A percentile compares a stretch with the other conserved stretches of the same genome.
These are phyloP conservation scores for Exophiala sideris DNA, from an alignment of 2,329 filamentous ascomycete genomes.

Conservation along the genomic window DNA sequence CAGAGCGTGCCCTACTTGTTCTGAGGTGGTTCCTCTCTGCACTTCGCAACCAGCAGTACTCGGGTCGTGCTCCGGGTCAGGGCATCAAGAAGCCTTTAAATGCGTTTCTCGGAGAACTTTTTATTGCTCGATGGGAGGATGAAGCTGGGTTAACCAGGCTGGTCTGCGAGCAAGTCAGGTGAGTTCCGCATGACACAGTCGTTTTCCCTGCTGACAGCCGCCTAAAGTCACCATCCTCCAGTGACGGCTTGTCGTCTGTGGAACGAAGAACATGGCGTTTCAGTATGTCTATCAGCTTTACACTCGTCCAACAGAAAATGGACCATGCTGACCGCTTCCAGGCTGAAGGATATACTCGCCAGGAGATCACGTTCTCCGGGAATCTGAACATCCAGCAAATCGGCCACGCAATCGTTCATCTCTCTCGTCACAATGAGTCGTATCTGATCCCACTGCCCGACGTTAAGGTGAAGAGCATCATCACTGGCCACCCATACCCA, in stretches of 20 bases:
- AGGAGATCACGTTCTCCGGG: constrained; percentile 26
- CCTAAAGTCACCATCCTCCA: constrained; percentile 25
- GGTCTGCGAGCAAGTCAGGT: constrained; percentile 29
- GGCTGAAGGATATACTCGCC: constrained; percentile 27
- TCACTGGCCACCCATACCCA: constrained; percentile 49
- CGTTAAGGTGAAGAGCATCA: constrained; percentile 27
- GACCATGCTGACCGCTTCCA: neutral
- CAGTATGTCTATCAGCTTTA: constrained; percentile 7
- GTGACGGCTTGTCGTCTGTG: constrained; percentile 28
- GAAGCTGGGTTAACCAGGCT: constrained; percentile 20
- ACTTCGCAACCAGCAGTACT: constrained; percentile 70
- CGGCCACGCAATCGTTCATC: constrained; percentile 22
- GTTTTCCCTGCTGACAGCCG: neutral
- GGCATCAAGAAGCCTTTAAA: constrained; percentile 29
- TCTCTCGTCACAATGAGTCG: constrained; percentile 21
- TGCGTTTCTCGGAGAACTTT: constrained; percentile 27
- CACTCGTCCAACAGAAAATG: neutral
- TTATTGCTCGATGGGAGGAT: constrained; percentile 25
- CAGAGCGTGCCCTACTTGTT: constrained; percentile 81
- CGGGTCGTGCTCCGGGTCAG: constrained; percentile 29
- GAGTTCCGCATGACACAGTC: too few relatives aligned
- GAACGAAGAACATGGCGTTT: constrained; percentile 25
- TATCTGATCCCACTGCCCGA: constrained; percentile 26
- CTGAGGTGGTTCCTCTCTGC: constrained; percentile 95
- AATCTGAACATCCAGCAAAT: constrained; percentile 24